These are phyloP conservation scores for Prunus salicina DNA, from an alignment of 306 rosid species.

Conservation along the genomic window DNA sequence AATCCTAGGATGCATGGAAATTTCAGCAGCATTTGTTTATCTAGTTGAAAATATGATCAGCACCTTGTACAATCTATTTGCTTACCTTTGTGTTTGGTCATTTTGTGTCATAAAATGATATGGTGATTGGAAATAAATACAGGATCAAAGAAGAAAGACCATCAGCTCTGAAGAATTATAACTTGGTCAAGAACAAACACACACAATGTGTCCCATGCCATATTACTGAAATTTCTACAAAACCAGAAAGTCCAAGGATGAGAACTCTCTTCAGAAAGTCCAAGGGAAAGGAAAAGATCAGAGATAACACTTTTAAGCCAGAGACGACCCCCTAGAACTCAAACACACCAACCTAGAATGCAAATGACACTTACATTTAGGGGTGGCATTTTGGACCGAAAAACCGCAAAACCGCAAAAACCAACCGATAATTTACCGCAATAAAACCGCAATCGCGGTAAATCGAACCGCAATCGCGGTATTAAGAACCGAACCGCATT, in stretches of 20 bases:
- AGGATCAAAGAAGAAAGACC: slow-evolving; percentile 33
- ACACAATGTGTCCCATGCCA: slow-evolving; percentile 34
- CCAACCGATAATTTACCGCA: too few relatives aligned
- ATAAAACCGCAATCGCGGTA: too few relatives aligned
- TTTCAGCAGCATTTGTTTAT: neutral
- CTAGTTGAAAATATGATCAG: neutral
- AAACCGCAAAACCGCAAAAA: too few relatives aligned
- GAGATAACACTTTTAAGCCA: slow-evolving; percentile 32
- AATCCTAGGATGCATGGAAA: neutral
- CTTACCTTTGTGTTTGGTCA: neutral
- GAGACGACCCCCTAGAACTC: slow-evolving; percentile 33
- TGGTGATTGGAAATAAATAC: slow-evolving; percentile 52
- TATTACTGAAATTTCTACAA: slow-evolving; percentile 29
- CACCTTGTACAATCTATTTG: neutral
- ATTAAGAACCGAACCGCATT: too few relatives aligned
- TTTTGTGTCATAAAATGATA: slow-evolving; percentile 67
- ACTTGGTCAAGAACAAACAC: slow-evolving; percentile 36
- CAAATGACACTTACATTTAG: too few relatives aligned
- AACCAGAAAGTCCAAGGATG: slow-evolving; percentile 37
- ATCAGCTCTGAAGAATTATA: slow-evolving; percentile 48
- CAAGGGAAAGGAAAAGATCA: slow-evolving; percentile 38
- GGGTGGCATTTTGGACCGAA: too few relatives aligned
- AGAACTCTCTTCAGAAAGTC: slow-evolving; percentile 21
- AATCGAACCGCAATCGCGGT: too few relatives aligned
- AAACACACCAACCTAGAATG: slow-evolving; percentile 24